Evolutionary conservation across 805 yeast species (phyloP), one percentile per base, ranked within the genome.

Genomic region (Kodamaea fukazawae): DNA sequence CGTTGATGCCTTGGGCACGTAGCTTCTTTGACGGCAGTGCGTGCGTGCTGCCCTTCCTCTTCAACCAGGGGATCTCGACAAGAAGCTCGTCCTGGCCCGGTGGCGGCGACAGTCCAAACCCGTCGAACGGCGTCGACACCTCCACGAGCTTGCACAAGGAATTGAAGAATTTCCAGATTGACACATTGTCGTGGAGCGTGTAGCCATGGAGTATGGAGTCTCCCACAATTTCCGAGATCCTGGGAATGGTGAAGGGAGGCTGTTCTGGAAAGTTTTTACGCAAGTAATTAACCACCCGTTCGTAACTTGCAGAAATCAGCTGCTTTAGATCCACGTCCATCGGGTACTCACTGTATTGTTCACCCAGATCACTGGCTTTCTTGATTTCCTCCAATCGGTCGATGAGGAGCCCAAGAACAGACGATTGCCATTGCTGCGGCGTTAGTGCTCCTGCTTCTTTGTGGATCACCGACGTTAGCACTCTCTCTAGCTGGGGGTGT

Each of bases 221-320:
- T n/a, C 53, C 40, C 5, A 76, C 46, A 8, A 77, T 38, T 49
- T 78, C 81, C 13, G 76, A 65, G 1, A 77, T 50, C 39, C 82
- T 48, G 9, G 64, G 45, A 1, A 75, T 61, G 0, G 80, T 76
- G 49, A 76, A 77, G 2, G 82, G 83, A 6, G 63, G 71, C 50
- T 32, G 26, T 3, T 32, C 67, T 60, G 38, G 50, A 55, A 48
- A 71, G 57, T 37, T 42, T 6, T 14, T 32, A 2, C 42, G 32
- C 12, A 50, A 65, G 68, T 29, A 71, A 54, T 31, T 58, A 49
- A 38, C 66, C 70, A 81, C 44, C n/a, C 40, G 42, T 10, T 40
- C 34, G 29, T 36, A 17, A 8, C 29, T 12, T 13, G 22, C 27
- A 23, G 26, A 31, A 29, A 34, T 46, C 36, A n/a, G 36, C 29